phyloP scores from a whole-genome alignment of 331 rosid genomes.

The Dryas integrifolia region DNA sequence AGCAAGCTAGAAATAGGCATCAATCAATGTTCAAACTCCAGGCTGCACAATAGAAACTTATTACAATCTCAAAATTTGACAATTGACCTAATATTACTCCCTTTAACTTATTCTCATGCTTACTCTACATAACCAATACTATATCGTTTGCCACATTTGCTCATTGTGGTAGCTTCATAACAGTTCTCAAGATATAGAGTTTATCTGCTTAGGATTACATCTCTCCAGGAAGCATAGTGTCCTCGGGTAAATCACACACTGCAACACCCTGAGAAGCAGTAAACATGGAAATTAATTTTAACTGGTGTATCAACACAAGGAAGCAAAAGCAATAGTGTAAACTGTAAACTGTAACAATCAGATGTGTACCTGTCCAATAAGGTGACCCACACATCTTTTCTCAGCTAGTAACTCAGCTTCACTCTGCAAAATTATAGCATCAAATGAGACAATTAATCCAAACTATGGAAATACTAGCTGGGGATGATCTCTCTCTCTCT shows the following conservation, averaged over 20 bases:
- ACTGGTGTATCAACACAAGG: neutral
- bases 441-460: neutral
- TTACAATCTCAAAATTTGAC: slow-evolving; percentile 19
- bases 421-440: slow-evolving; percentile 49
- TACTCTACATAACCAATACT: neutral
- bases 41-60: slow-evolving; percentile 14
- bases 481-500: neutral
- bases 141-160: neutral
- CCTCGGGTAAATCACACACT: slow-evolving; percentile 87
- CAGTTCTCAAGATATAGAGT: neutral
- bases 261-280: slow-evolving; percentile 59
- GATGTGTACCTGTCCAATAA: slow-evolving; percentile 74
- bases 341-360: neutral
- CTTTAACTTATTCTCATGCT: slow-evolving; percentile 23
- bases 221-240: slow-evolving; percentile 98
- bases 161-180: neutral
- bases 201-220: slow-evolving; percentile 40
- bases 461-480: neutral
- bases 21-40: neutral
- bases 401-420: slow-evolving; percentile 93
- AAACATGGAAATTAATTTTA: slow-evolving; percentile 6
- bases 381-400: slow-evolving; percentile 95
- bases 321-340: neutral
- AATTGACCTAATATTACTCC: neutral
- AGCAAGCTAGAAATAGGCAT: neutral